Percentiles rank a stretch among this genome's conserved stretches.
These are phyloP conservation scores for Tubosaeta sp. DNA, from an alignment of 768 basidiomycete species.

Conservation along the genomic window DNA sequence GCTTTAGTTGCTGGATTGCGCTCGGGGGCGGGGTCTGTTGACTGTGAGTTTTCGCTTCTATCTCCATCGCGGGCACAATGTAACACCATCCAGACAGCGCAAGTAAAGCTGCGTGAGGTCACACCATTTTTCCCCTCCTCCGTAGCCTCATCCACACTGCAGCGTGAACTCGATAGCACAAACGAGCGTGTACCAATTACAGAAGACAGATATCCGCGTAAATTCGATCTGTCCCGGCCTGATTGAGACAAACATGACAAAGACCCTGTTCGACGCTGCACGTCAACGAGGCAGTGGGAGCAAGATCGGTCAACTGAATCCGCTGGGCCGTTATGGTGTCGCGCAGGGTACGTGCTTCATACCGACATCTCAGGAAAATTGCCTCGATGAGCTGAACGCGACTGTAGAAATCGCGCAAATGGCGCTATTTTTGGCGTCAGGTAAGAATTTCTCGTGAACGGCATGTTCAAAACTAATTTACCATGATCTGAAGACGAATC, in stretches of 20 bases:
- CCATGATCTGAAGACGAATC: slow-evolving; percentile 59
- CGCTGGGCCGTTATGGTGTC: slow-evolving; percentile 77
- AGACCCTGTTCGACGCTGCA: slow-evolving; percentile 70
- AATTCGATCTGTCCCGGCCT: slow-evolving; percentile 89
- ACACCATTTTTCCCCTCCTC: background rate
- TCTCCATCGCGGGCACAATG: background rate
- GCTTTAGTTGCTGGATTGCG: slow-evolving; percentile 74
- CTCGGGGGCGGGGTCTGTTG: slow-evolving; percentile 75
- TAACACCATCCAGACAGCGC: slow-evolving; percentile 64
- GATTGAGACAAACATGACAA: slow-evolving; percentile 93
- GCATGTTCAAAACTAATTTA: slow-evolving; percentile 6
- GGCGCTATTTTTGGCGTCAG: slow-evolving; percentile 83
- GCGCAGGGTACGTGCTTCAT: slow-evolving; percentile 54
- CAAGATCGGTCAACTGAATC: slow-evolving; percentile 80
- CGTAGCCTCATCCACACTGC: slow-evolving; percentile 6
- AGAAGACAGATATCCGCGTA: slow-evolving; percentile 80
- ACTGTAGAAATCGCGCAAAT: slow-evolving; percentile 77
- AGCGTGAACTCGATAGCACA: slow-evolving; percentile 89
- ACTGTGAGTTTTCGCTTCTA: slow-evolving; percentile 51
- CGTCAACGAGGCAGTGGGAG: slow-evolving; percentile 64
- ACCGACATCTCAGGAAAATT: slow-evolving; percentile 7
- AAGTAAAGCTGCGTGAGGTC: slow-evolving; percentile 83
- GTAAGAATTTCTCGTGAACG: slow-evolving; percentile 37
- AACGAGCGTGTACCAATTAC: slow-evolving; percentile 74
- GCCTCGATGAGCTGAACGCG: slow-evolving; percentile 10